Evolutionary conservation across 148 eudicot genomes (phyloP), one percentile per base, ranked within the genome.

Genomic region (Polygonum aviculare): DNA sequence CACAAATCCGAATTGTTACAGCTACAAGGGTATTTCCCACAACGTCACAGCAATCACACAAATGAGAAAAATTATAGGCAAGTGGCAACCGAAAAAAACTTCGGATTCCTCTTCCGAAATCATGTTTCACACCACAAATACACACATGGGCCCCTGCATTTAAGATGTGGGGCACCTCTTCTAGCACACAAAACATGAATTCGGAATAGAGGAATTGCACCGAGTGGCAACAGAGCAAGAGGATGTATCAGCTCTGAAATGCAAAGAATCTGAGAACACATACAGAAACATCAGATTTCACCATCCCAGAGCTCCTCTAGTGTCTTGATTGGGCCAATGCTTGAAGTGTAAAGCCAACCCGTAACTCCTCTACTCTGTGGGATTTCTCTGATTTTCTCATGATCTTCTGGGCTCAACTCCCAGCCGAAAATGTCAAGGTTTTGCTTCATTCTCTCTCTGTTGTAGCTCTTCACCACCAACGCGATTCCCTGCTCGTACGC

Each of bases 401-500:
- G 83, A 19, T 93, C 96, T 15, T 88, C 96, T 31, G 76, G 83
- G 4, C 78, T 86, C 76, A 91, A 60, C 55, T 83, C 84, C 90
- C 90, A 93, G 79, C 86, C 88, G 62, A 93, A 89, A 16, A 93
- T 88, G 48, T 76, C 72, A 0, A 88, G 77, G 76, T 93, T 93
- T 57, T 91, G 83, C 73, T 77, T 88, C 96, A 93, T 90, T 70
- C 96, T 90, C 62, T 86, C 86, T 51, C 31, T 81, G 84, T 91
- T 93, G 82, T 81, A 91, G 78, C 98, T 93, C 83, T 93, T 93
- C 44, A 82, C 82, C 10, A 83, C 85, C 9, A 85, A 16, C 36
- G 90, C 82, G 15, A 83, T 88, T 14, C 91, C 98, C 82, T 93
- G 92, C 84, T 93, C 90, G 55, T 88, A 83, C 33, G 85, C 85